Base-by-base conservation (phyloP, 2,329 filamentous ascomycete genomes). In the Fusarium sp. region DNA sequence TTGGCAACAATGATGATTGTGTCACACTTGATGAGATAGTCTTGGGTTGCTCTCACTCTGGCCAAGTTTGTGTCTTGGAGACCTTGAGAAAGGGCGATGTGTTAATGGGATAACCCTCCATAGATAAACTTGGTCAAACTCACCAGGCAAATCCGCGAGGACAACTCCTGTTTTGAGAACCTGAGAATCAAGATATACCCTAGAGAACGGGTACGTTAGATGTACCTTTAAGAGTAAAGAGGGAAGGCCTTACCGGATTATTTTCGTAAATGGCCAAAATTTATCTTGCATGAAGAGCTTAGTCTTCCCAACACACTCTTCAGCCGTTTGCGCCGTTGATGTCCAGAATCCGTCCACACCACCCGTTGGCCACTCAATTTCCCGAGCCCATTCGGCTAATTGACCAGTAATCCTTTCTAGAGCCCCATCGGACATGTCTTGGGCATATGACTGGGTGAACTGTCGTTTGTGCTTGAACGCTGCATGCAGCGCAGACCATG, bases 401-500 rank as follows among this genome's bases (percentile, higher is more conserved):
- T 75, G 67, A 3, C 62, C 36, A 1, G 62, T 69, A 16, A 76
- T 73, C 42, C 65, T 67, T 16, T 74, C 70, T 8, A 71, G 33
- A 11, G 75, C 72, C 0, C 71, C 75, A 4, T 77, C 70, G 0
- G 77, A 73, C 70, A 72, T 74, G 34, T 78, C 75, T 20, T 58
- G 49, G 6, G 72, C 58, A 28, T 72, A 64, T 0, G 55, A 41
- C 34, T 71, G 61, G 13, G 49, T 75, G 47, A 78, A 77, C 4
- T 62, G 51, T 9, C 44, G 34, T 23, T 76, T 65, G 53, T 79
- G 75, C 10, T 69, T 60, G 64, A 80, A 76, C 49, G 80, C 74
- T 47, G 80, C 71, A 54, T 77, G 51, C 28, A 81, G 53, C 68
- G 80, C 69, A 72, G 74, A 72, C 82, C 83, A 60, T 76, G 84